phyloP scores from a whole-genome alignment of 1,284 basidiomycete species.

The Boletus sp. region DNA sequence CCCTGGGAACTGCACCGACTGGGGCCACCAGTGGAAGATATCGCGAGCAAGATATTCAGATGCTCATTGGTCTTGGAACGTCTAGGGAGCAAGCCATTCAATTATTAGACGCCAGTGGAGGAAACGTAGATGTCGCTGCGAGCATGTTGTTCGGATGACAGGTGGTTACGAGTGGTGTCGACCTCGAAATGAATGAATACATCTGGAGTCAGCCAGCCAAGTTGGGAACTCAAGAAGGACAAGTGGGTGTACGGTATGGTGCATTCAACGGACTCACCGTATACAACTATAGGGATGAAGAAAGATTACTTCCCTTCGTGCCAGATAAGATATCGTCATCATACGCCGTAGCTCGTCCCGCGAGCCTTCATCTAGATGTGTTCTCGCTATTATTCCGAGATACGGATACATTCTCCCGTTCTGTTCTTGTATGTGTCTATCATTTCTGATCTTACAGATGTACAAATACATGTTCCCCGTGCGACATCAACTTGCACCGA shows the following conservation, averaged over 20 bases:
- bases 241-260: background rate
- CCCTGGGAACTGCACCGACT: conserved; percentile 45
- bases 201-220: background rate
- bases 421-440: no score
- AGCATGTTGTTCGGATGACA: conserved; percentile 76
- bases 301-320: no score
- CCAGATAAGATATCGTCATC: no score
- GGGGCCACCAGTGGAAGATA: conserved; percentile 34
- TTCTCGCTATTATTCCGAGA: no score
- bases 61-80: conserved; percentile 77
- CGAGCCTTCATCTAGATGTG: no score
- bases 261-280: conserved; percentile 8
- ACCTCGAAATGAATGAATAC: conserved; percentile 8
- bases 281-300: no score
- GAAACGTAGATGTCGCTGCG: conserved; percentile 89
- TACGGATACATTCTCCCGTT: no score
- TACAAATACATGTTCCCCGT: no score
- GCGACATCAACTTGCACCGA: no score
- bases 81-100: conserved; percentile 75
- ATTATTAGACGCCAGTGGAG: conserved; percentile 77
- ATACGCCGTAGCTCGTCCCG: no score
- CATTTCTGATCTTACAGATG: no score
- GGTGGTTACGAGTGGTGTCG: conserved; percentile 4
- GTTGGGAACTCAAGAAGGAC: conserved; percentile 4
- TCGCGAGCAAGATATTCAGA: conserved; percentile 56